Conservation (phyloP, 148 eudicot species). For the Polygonum aviculare region DNA sequence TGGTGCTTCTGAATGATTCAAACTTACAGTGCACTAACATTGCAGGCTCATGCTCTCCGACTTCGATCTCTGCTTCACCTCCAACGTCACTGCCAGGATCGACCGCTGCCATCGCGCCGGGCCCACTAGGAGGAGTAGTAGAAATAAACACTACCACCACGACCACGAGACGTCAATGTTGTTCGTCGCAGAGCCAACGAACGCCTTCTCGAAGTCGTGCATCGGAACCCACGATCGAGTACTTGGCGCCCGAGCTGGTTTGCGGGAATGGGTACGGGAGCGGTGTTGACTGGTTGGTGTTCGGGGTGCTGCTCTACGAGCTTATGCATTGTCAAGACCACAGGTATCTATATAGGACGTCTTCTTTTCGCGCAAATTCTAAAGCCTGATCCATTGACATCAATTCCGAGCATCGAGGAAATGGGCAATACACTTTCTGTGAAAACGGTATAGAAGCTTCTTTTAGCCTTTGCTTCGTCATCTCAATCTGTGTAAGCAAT, state of each 20-base stretch:
- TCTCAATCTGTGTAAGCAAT: too few species aligned
- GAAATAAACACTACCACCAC: background rate
- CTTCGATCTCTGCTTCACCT: conserved; percentile 57
- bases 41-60: conserved; percentile 72
- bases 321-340: conserved; percentile 35
- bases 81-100: conserved; percentile 35
- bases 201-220: conserved; percentile 55
- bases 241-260: conserved; percentile 69
- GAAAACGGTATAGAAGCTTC: too few species aligned
- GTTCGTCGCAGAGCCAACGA: conserved; percentile 66
- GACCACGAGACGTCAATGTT: conserved; percentile 4
- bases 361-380: too few species aligned
- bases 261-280: conserved; percentile 66
- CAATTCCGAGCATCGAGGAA: too few species aligned
- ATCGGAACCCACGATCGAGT: conserved; percentile 75
- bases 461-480: too few species aligned
- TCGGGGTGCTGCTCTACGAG: conserved; percentile 63
- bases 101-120: conserved; percentile 1
- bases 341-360: conserved; percentile 5
- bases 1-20: background rate
- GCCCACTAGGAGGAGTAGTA: background rate
- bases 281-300: conserved; percentile 91
- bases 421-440: too few species aligned
- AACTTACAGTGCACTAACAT: background rate
- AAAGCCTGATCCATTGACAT: too few species aligned